Evolutionary conservation across 768 basidiomycete genomes (phyloP), one percentile per base, ranked within the genome.

Genomic region (Leccinum variicolor): DNA sequence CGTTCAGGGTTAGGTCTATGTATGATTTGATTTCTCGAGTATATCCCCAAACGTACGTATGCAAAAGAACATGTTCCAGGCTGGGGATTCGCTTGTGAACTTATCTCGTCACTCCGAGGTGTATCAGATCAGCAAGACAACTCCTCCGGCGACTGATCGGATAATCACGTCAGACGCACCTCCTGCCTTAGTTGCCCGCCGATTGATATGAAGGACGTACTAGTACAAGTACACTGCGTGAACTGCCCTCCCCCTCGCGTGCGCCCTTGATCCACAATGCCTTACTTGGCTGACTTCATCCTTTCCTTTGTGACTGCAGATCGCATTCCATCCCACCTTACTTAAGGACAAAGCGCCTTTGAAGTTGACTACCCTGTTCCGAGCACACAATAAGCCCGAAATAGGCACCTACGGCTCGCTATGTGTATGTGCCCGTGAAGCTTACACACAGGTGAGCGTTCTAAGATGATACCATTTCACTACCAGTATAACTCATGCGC

Each of bases 371-470:
- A 73, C 79, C 59, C 79, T 91, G 51, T 95, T 94, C 79, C 91
- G 90, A 76, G 68, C 80, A 21, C 95, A 98, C 75, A 98, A 98
- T 75, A 84, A 87, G 63, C 87, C 81, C 76, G 83, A 86, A 52
- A 76, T 87, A 62, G 93, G 94, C 48, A 58, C 87, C 39, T 92
- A 87, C 76, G 78, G 84, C 63, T 83, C 85, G 21, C 81, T 97
- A 56, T 98, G n/a, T n/a, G n/a, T n/a, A n/a, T n/a, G 95, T 73
- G 72, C 81, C 57, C 73, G 75, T 13, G 72, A 75, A 7, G 84
- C 92, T 58, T 98, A 92, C 88, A 94, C 94, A 21, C 76, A 85
- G 62, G 94, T 94, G 66, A 74, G 89, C 81, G 15, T 48, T 53
- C 39, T 41, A n/a, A n/a, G n/a, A n/a, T 14, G 29, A 25, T 21